Evolutionary conservation across 805 yeast genomes (phyloP).

Genomic region (Barnettozyma californica): DNA sequence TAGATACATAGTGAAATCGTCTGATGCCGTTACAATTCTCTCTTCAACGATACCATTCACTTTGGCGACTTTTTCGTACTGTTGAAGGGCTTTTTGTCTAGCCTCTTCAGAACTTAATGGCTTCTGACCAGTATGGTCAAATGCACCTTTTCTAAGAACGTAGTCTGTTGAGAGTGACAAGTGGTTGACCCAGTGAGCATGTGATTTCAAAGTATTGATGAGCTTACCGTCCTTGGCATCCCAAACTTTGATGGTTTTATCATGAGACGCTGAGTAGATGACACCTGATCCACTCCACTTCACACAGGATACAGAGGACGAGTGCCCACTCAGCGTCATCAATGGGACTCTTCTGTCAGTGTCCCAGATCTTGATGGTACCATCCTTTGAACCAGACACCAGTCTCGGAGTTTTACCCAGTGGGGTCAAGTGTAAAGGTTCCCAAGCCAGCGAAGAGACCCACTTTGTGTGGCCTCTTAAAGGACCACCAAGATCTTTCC

Average conservation of each 20-base stretch:
- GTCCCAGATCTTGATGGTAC: constrained; percentile 88
- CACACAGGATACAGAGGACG: constrained; percentile 88
- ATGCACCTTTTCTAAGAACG: constrained; percentile 82
- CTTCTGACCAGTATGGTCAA: constrained; percentile 58
- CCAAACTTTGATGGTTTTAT: constrained; percentile 92
- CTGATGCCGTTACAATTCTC: constrained; percentile 89
- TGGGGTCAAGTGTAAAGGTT: constrained; percentile 77
- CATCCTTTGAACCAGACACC: constrained; percentile 88
- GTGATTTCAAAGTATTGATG: constrained; percentile 73
- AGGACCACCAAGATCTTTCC: constrained; percentile 68
- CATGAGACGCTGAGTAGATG: constrained; percentile 88
- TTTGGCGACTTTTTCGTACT: constrained; percentile 54
- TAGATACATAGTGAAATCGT: constrained; percentile 94
- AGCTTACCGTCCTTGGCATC: constrained; percentile 73
- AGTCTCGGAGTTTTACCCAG: constrained; percentile 65
- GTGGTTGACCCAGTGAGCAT: constrained; percentile 98
- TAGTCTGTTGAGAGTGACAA: constrained; percentile 87
- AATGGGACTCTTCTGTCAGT: constrained; percentile 59
- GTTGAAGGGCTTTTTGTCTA: constrained; percentile 40
- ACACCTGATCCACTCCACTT: constrained; percentile 92
- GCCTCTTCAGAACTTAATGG: constrained; percentile 43
- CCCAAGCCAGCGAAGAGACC: constrained; percentile 90
- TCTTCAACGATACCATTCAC: constrained; percentile 64
- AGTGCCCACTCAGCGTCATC: constrained; percentile 79
- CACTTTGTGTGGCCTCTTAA: constrained; percentile 82